Conservation (phyloP, 2,329 filamentous ascomycete genomes). For the Onygenales sp. region DNA sequence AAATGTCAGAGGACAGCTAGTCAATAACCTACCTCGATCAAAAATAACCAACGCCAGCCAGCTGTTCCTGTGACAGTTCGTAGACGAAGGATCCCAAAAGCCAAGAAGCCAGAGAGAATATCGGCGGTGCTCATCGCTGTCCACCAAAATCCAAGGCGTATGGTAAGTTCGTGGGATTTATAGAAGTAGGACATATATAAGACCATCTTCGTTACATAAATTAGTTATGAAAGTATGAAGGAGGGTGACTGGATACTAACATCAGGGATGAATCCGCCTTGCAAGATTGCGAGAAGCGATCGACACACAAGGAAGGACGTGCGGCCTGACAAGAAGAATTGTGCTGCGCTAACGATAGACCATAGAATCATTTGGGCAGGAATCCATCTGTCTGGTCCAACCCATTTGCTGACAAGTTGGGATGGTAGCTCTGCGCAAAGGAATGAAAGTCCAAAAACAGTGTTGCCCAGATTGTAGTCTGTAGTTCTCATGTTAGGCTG, state of each 20-base stretch:
- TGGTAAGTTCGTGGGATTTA: constrained; percentile 55
- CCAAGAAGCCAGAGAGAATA: constrained; percentile 35
- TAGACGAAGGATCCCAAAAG: constrained; percentile 30
- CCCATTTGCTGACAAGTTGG: constrained; percentile 46
- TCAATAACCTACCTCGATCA: constrained; percentile 27
- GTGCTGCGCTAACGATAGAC: constrained; percentile 26
- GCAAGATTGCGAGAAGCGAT: constrained; percentile 35
- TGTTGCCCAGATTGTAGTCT: constrained; percentile 37
- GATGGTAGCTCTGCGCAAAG: constrained; percentile 46
- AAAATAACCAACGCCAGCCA: constrained; percentile 28
- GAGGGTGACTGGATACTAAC: constrained; percentile 39
- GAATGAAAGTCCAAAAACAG: constrained; percentile 46
- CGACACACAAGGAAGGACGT: constrained; percentile 31
- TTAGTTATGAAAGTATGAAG: constrained; percentile 7
- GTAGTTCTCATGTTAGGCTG: not conserved
- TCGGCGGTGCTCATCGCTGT: constrained; percentile 28
- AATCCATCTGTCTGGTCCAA: constrained; percentile 47
- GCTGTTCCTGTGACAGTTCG: constrained; percentile 20
- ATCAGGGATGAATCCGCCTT: constrained; percentile 42
- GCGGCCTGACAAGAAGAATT: constrained; percentile 38
- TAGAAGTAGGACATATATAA: constrained; percentile 62
- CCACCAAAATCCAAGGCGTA: constrained; percentile 23
- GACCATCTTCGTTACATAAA: constrained; percentile 15
- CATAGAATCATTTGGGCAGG: constrained; percentile 42
- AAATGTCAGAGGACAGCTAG: not conserved